Conservation (phyloP, 2,329 filamentous ascomycete genomes). For the Xylaria hypoxylon region DNA sequence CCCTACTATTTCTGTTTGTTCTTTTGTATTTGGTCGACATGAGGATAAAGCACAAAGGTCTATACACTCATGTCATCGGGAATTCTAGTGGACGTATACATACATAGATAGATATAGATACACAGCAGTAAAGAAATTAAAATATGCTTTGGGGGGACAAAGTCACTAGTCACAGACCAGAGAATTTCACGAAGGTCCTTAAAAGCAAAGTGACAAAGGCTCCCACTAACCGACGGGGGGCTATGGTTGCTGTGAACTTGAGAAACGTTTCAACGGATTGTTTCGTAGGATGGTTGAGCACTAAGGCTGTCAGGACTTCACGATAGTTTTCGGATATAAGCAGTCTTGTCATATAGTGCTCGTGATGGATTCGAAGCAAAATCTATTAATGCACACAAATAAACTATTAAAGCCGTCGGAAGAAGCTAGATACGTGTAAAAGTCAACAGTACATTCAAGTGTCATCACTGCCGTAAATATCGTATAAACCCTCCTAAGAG, state of each 20-base stretch:
- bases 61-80: no score
- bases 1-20: no score
- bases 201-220: not conserved
- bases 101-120: no score
- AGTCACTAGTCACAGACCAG: no score
- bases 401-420: conserved; percentile 1
- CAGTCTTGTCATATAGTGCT: not conserved
- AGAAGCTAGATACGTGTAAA: conserved; percentile 7
- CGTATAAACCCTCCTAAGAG: conserved; percentile 4
- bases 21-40: no score
- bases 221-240: not conserved
- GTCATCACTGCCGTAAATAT: conserved; percentile 30
- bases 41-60: no score
- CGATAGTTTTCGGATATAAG: not conserved
- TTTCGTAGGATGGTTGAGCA: not conserved
- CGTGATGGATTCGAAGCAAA: not conserved
- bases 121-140: no score
- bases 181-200: not conserved
- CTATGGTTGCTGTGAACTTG: not conserved
- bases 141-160: no score
- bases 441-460: conserved; percentile 26
- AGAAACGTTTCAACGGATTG: not conserved
- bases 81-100: no score
- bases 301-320: not conserved
- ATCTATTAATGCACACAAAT: not conserved